phyloP scores from a whole-genome alignment of 306 rosid genomes.

The Cucumis sativus region Cucumber_9930_V3 NC_026660.2:212001-212500 shows the following conservation, averaged over 20 bases:
- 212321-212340: constrained; percentile 87
- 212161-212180: constrained; percentile 46
- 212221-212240: constrained; percentile 60
- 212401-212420: constrained; percentile 68
- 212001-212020: constrained; percentile 51
- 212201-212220: constrained; percentile 39
- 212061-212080: constrained; percentile 94
- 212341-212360: constrained; percentile 43
- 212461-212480: constrained; percentile 46
- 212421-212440: constrained; percentile 62
- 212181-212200: background rate
- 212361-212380: constrained; percentile 88
- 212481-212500: too few species aligned
- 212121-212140: constrained; percentile 46
- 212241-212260: constrained; percentile 62
- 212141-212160: constrained; percentile 66
- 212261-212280: background rate
- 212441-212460: constrained; percentile 80
- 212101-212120: constrained; percentile 84
- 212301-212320: constrained; percentile 13
- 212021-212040: constrained; percentile 64
- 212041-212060: constrained; percentile 83
- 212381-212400: constrained; percentile 72
- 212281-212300: too few species aligned
- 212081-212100: constrained; percentile 93